Percentiles rank a stretch among this genome's conserved stretches.
phyloP scores from a whole-genome alignment of 768 basidiomycete species.

The Glaciozyma antarctica region DNA sequence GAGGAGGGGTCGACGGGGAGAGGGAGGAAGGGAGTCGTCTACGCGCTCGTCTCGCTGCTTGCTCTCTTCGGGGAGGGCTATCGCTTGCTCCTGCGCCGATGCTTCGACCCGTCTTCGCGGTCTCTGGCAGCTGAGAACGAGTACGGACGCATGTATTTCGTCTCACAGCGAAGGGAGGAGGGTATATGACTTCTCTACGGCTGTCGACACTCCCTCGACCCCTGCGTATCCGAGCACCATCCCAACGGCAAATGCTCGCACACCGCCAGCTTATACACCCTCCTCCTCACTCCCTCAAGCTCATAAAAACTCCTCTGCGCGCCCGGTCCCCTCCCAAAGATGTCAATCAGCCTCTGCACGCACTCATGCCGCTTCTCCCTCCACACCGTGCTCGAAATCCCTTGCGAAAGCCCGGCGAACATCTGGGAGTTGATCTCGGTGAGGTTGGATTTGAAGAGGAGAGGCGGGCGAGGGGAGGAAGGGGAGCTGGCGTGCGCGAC shows the following conservation, averaged over 20 bases:
- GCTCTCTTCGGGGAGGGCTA: too few relatives aligned
- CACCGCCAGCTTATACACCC: background rate
- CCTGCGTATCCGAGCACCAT: background rate
- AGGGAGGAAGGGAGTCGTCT: too few relatives aligned
- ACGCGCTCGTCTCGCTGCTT: too few relatives aligned
- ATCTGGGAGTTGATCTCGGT: background rate
- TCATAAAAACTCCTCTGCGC: slow-evolving; percentile 1
- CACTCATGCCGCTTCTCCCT: slow-evolving; percentile 3
- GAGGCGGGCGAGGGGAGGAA: background rate
- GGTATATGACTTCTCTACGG: background rate
- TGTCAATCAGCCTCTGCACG: background rate
- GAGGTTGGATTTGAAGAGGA: slow-evolving; percentile 7
- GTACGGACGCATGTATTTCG: too few relatives aligned
- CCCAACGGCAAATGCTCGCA: background rate
- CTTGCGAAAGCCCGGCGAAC: background rate
- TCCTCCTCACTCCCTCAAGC: background rate
- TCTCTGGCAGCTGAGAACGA: too few relatives aligned
- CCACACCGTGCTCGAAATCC: background rate
- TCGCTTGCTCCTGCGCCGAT: too few relatives aligned
- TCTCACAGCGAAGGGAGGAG: too few relatives aligned
- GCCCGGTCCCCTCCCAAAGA: background rate
- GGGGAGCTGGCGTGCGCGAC: background rate
- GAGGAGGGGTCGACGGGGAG: too few relatives aligned
- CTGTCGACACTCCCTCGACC: background rate
- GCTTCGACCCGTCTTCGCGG: too few relatives aligned